Conservation (phyloP, 768 basidiomycete species). For the Mycena albidolilacea region DNA sequence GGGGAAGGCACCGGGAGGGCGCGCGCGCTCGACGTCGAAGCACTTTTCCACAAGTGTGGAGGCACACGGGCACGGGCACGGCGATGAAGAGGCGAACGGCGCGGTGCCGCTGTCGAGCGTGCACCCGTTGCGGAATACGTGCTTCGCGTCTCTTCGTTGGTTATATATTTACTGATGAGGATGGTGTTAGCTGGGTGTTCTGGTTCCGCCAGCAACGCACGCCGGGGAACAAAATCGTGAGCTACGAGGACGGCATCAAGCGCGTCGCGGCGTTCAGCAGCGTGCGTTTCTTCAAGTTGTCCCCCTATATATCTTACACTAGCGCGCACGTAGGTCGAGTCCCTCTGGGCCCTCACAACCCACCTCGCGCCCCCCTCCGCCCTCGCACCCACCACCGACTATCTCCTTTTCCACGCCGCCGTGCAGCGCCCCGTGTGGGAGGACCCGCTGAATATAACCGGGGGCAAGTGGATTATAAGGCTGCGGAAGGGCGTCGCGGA, state of each 20-base stretch:
- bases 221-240: constrained; percentile 90
- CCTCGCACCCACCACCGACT: constrained; percentile 92
- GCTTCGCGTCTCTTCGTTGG: not conserved
- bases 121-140: not conserved
- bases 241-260: constrained; percentile 96
- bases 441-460: constrained; percentile 88
- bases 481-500: constrained; percentile 93
- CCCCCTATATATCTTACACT: too few species aligned
- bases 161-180: not conserved
- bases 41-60: constrained; percentile 79
- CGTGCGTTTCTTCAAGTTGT: too few species aligned
- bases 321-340: constrained; percentile 77
- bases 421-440: constrained; percentile 96
- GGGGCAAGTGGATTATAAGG: constrained; percentile 97
- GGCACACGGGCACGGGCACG: constrained; percentile 39
- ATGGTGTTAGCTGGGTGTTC: constrained; percentile 81
- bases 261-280: constrained; percentile 92
- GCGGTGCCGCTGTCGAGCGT: too few species aligned
- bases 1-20: constrained; percentile 26
- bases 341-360: constrained; percentile 95
- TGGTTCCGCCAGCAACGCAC: constrained; percentile 94
- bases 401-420: constrained; percentile 90
- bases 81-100: too few species aligned
- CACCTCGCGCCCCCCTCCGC: constrained; percentile 90
- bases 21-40: constrained; percentile 73